Base-by-base conservation (phyloP, 2,329 filamentous ascomycete species). In the Penicillium sp. region DNA sequence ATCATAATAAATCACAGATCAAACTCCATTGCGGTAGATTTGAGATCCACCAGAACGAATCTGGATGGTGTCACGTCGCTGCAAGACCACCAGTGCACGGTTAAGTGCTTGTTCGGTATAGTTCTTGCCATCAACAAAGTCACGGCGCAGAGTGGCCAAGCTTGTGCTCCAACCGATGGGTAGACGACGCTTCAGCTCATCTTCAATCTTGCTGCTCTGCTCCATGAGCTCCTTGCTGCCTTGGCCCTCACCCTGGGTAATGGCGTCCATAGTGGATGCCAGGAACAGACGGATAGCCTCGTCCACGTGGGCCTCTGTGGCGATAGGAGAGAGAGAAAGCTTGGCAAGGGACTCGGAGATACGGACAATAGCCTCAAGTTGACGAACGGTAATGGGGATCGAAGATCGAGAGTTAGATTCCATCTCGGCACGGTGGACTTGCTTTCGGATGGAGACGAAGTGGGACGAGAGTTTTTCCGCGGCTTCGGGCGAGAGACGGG, bases 341-440 rank as follows among this genome's bases (percentile, higher is more conserved):
- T 99, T 99, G 55, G 94, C 94, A 2, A 99, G 84, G 0, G 94
- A 92, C 74, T 99, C 94, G 3, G 92, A 95, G 70, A 99, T 97
- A 72, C 94, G 93, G 62, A 97, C 90, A 65, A 99, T 96, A 68
- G 93, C 93, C 76, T 99, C 94, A 6, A 99, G 85, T 73, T 99
- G 94, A 73, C 94, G 92, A 50, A 99, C 90, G 0, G 94, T 99
- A 75, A 99, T 99, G 50, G 94, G 94, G 68, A 99, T 97, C 21
- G 90, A 94, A 7, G 91, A 96, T 19, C 94, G 89, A 40, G 89
- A 84, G 74, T 97, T 96, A 61, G 92, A 89, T 69, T 96, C 90
- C 44, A 95, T 81, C 74, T 99, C 94, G 1, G 91, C 88, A 25
- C 91, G 88, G 73, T 96, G 93, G 7, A 99, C 92, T 77, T 97